Base-by-base conservation (phyloP, 164 flowering plant genomes). In the Aristolochia contorta region DNA sequence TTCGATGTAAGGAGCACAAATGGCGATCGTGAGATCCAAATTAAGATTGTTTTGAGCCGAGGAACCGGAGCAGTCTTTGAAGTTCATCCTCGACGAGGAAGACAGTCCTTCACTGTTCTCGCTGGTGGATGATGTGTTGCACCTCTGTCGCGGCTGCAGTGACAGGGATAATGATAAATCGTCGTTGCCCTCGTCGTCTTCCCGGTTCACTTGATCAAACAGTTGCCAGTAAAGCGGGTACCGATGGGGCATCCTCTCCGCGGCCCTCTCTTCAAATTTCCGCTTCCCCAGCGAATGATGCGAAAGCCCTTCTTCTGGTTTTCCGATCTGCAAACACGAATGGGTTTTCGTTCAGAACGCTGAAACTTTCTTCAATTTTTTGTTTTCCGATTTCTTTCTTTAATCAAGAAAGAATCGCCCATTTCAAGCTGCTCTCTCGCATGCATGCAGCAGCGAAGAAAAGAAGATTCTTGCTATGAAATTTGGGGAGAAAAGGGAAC, bases 61-160 rank as follows among this genome's bases (percentile, higher is more conserved):
- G 54, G 75, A 80, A 24, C 63, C 69, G 5, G 63, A 64, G 61
- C 68, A 69, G 13, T 75, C 82, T 58, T 65, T 78, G 41, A 59
- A 57, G 47, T 62, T 69, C 13, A 74, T 18, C 57, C 70, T 70
- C 0, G 81, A 67, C 7, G 49, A 65, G 0, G 80, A 72, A 7
- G 85, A 80, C 47, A 75, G 50, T 10, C 72, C 74, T 60, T 82
- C 89, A 30, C 86, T 82, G 45, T 70, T 73, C 57, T 82, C 93
- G 37, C 87, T 82, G 0, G 67, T 58, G 0, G 84, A 71, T 12
- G 75, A 80, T 4, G 64, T 65, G 50, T 73, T 73, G 47, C 72
- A 74, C 59, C 66, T 71, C 48, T 71, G 78, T 4, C 65, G 56
- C 0, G 76, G 86, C 21, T 55, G 77, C 71, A 83, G 66, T 3